These are phyloP conservation scores for Vinca major DNA, from an alignment of 305 asterid genomes.

Conservation along the genomic window DNA sequence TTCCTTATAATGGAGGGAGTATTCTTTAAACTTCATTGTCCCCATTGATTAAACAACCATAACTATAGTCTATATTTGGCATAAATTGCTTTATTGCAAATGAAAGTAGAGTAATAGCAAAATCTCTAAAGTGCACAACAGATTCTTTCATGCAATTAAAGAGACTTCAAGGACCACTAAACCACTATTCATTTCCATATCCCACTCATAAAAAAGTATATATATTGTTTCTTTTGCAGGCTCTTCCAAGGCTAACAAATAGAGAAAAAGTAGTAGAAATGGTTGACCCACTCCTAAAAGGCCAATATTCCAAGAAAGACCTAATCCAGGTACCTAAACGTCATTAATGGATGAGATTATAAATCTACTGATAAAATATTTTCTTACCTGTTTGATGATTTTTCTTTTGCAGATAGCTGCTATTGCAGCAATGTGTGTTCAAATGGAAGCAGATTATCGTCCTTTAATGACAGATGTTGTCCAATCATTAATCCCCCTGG, in stretches of 20 bases:
- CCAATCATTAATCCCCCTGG: conserved; percentile 67
- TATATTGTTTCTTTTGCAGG: conserved; percentile 25
- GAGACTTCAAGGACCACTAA: conserved; percentile 2
- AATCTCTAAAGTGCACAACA: background rate
- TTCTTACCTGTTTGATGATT: too few species aligned
- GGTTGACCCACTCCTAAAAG: conserved; percentile 59
- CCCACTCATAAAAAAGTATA: background rate
- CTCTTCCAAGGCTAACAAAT: conserved; percentile 68
- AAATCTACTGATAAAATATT: too few species aligned
- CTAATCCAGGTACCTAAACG: conserved; percentile 47
- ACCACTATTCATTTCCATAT: background rate
- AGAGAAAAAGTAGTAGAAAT: conserved; percentile 62
- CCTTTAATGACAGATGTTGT: conserved; percentile 80
- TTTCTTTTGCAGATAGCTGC: conserved; percentile 52
- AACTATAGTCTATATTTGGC: background rate
- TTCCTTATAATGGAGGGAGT: too few species aligned
- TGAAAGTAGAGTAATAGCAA: background rate
- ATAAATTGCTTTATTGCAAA: background rate
- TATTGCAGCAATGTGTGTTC: conserved; percentile 79
- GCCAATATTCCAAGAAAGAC: conserved; percentile 51
- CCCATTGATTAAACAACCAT: background rate
- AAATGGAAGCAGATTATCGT: conserved; percentile 72
- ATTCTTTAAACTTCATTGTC: background rate
- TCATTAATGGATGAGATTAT: background rate
- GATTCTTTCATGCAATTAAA: background rate